Base-by-base conservation (phyloP, 2,329 filamentous ascomycete species). In the Periconia macrospinosa region DNA sequence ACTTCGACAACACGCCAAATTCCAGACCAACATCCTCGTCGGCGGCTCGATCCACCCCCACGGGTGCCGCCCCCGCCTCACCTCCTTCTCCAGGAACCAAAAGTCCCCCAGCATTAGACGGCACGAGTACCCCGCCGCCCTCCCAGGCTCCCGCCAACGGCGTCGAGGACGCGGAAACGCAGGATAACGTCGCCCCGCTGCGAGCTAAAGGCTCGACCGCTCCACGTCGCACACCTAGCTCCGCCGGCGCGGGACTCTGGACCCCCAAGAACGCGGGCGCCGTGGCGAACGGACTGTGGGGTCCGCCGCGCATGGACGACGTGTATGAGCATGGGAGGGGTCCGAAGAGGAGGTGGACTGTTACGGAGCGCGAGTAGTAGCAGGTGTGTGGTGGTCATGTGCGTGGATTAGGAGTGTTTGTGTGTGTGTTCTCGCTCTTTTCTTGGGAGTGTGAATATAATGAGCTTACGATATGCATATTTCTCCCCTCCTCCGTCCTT, bases 321-420 rank as follows among this genome's bases (percentile, higher is more conserved):
- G 61, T 71, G n/a, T 69, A 69, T 27, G 70, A 71, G 60, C 69
- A 75, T 50, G 68, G 68, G 9, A 60, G 60, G 23, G 74, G 73
- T 40, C 68, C 71, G 19, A 79, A 78, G 68, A 68, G 76, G 59
- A 60, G 76, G 49, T 79, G 76, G 76, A 78, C 75, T 3, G 65
- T 78, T 37, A 72, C 67, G 27, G 70, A 74, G 57, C 60, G 66
- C 43, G 67, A 72, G 33, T 6, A 27, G 5, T 8, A 27, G 8
- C 8, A 27, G 23, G 8, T 3, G 23, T 8, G 23, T 3, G 23
- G 23, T 27, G 5, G 8, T 27, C 23, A 27, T 27, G 23, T 8
- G 23, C 5, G 8, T 27, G 23, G 23, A 27, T 27, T 27, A 8
- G 8, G 23, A 5, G 23, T 27, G 23, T 27, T n/a, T n/a, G n/a